Base-by-base conservation (phyloP, 2,329 filamentous ascomycete genomes). In the Colletotrichum sansevieriae region DNA sequence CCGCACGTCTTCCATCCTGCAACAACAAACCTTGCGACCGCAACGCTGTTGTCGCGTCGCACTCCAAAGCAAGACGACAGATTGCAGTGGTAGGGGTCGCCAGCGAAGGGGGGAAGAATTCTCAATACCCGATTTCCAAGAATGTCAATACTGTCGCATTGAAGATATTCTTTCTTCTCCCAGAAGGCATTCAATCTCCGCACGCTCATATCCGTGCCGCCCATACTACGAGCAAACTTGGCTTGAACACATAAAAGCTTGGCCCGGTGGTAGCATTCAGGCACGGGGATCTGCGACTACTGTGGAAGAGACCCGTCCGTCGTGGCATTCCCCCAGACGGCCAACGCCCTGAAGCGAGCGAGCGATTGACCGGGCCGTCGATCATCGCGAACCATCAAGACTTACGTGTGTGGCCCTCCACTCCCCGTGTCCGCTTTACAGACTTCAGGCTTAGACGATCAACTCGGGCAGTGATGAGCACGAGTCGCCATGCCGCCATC, bases 191-290 rank as follows among this genome's bases (percentile, higher is more conserved):
- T 22, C 18, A 39, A 25, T 51, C 55, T 43, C 65, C 55, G 61
- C 35, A 11, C 55, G 65, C 61, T 60, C 65, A 60, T 65, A 51
- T 68, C 65, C 60, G 60, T 44, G 44, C n/a, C 39, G 55, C 61
- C 61, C 55, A 65, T 22, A 39, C 56, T 11, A 35, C 61, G 54
- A 47, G 12, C 18, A 5, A 20, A 39, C 20, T 22, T 22, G 35
- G 33, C 25, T 8, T 25, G 44, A 12, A 33, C 4, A 35, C 5
- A 15, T 6, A 12, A 65, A 68, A 68, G 51, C 55, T 35, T 60
- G 62, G 44, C 25, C 52, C 22, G 29, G 41, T 46, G 29, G 46
- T 60, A 20, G 15, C 41, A 59, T 47, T 65, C 54, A 43, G 58
- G 58, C 41, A 12, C 58, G 64, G 59, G 39, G 59, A 67, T 63